Evolutionary conservation across 441 rosid species (phyloP), one percentile per base, ranked within the genome.

Genomic region (Geranium incanum): DNA sequence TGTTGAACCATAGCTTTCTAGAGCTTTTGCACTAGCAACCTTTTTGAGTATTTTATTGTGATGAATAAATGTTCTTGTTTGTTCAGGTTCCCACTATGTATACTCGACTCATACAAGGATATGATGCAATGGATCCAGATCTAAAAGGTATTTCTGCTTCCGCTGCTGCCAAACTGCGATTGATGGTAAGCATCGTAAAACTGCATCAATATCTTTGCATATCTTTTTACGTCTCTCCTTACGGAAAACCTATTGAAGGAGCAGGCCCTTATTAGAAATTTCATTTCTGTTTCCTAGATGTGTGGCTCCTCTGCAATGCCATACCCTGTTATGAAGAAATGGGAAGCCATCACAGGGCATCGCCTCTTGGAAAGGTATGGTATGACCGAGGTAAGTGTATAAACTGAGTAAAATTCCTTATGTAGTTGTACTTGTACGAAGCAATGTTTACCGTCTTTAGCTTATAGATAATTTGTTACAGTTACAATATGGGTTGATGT

Each of bases 291-390:
- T 72, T 60, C 15, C 65, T 77, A 95, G 99, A 95, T 95, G 99
- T 89, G 87, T 75, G 99, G 99, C 73, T 95, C 99, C 70, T 88
- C 99, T 50, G 96, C 98, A 74, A 96, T 95, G 64, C 99, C 99
- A 75, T 83, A 85, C 73, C 95, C 98, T 7, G 89, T 95, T 81
- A 89, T 95, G 98, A 86, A 88, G 72, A 86, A 79, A 74, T 95
- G 99, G 99, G 99, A 95, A 83, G 75, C 78, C 74, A 92, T 95
- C 79, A 92, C 99, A 23, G 95, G 96, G 38, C 98, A 95, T 72
- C 88, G 95, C 70, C 98, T 95, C 75, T 79, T 95, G 82, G 99
- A 95, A 83, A 86, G 99, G 75, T 95, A 92, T 73, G 99, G 99
- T 75, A 95, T 95, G 99, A 92, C 99, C 50, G 99, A 95, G 86